Evolutionary conservation across 2,329 filamentous ascomycete species (phyloP).

Genomic region (Penicillium sp.): DNA sequence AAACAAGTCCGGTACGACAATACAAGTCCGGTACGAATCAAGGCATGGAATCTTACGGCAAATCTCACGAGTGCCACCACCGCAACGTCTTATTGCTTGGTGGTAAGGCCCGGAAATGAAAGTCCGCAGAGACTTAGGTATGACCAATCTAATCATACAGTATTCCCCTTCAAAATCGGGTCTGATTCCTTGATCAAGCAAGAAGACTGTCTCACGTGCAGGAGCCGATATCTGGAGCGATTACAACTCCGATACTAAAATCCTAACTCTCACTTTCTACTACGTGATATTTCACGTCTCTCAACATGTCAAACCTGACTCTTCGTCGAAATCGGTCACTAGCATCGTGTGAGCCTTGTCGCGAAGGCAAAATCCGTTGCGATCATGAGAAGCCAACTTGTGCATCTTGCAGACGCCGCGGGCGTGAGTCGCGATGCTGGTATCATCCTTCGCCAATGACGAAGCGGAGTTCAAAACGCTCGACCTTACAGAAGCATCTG

Average conservation of each 20-base stretch:
- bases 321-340: not conserved
- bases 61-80: too few relatives aligned
- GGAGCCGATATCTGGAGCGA: too few relatives aligned
- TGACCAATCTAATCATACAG: too few relatives aligned
- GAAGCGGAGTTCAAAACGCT: constrained; percentile 3
- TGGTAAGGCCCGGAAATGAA: too few relatives aligned
- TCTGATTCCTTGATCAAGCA: too few relatives aligned
- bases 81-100: too few relatives aligned
- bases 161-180: too few relatives aligned
- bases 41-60: too few relatives aligned
- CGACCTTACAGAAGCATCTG: not conserved
- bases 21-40: constrained; percentile 3
- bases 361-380: not conserved
- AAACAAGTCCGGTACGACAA: constrained; percentile 6
- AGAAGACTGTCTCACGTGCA: too few relatives aligned
- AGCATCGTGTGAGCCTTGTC: not conserved
- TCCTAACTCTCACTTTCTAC: not conserved
- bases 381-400: constrained; percentile 6
- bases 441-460: constrained; percentile 22
- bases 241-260: too few relatives aligned
- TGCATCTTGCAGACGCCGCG: constrained; percentile 17
- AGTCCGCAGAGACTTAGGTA: too few relatives aligned
- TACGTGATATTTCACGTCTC: not conserved
- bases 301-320: not conserved
- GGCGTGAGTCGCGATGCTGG: constrained; percentile 15